Conservation (phyloP, 1,139 yeast genomes). For the Hanseniaspora gamundiae region DNA sequence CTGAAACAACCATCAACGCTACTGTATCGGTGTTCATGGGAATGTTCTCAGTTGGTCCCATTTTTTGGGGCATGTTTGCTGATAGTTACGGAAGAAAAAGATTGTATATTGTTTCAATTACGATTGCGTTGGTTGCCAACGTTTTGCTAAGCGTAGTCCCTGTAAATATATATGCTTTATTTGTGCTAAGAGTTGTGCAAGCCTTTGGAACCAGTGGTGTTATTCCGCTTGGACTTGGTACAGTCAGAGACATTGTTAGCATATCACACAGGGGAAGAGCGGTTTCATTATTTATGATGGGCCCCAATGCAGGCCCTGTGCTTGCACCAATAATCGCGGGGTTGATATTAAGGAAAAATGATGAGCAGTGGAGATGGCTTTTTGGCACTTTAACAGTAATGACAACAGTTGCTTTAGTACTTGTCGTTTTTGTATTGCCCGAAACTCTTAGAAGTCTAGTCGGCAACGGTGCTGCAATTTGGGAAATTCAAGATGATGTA, state of each 20-base stretch:
- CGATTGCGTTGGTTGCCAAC: conserved; percentile 35
- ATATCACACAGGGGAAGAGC: conserved; percentile 39
- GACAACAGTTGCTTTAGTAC: conserved; percentile 29
- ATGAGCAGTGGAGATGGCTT: conserved; percentile 41
- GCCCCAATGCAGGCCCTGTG: conserved; percentile 49
- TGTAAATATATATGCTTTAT: conserved; percentile 31
- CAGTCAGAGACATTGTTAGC: conserved; percentile 38
- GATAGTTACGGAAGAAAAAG: conserved; percentile 47
- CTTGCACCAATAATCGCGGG: conserved; percentile 41
- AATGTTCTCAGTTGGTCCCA: conserved; percentile 41
- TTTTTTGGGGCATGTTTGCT: conserved; percentile 45
- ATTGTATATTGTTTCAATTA: conserved; percentile 35
- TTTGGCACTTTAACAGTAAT: conserved; percentile 41
- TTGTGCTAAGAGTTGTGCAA: conserved; percentile 34
- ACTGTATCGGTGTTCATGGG: conserved; percentile 52
- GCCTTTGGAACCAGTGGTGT: conserved; percentile 46
- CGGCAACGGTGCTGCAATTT: conserved; percentile 35
- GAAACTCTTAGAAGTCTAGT: conserved; percentile 45
- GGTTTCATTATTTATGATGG: conserved; percentile 44
- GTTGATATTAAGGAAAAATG: conserved; percentile 26
- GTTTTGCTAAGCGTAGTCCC: conserved; percentile 38
- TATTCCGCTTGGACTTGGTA: conserved; percentile 45
- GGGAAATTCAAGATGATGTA: conserved; percentile 11
- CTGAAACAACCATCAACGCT: conserved; percentile 39
- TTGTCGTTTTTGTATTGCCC: conserved; percentile 36